A percentile compares a stretch with the other conserved stretches of the same genome.
phyloP scores from a whole-genome alignment of 1,284 basidiomycete species.

The Phellinidium pouzarii region DNA sequence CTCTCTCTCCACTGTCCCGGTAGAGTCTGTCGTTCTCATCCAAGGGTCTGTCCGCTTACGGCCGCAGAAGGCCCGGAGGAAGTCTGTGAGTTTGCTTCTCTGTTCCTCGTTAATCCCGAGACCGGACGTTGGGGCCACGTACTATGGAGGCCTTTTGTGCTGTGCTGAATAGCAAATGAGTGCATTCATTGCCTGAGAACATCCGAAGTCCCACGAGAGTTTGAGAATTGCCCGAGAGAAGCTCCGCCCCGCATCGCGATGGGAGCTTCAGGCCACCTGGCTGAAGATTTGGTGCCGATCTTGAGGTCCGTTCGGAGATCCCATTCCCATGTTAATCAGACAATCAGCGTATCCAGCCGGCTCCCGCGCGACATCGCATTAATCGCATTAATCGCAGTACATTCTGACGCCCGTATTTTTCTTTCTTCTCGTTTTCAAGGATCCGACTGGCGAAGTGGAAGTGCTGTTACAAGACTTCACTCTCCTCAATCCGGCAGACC shows the following conservation, averaged over 20 bases:
- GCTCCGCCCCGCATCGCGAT: background rate
- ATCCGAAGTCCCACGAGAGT: conserved; percentile 1
- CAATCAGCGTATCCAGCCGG: conserved; percentile 1
- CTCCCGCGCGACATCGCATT: background rate
- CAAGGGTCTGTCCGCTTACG: conserved; percentile 63
- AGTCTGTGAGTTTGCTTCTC: conserved; percentile 28
- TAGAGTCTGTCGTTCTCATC: conserved; percentile 73
- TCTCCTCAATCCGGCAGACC: conserved; percentile 73
- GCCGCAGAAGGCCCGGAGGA: conserved; percentile 50
- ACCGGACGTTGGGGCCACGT: conserved; percentile 5
- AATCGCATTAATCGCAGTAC: background rate
- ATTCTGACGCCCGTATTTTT: background rate
- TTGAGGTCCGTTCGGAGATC: conserved; percentile 8
- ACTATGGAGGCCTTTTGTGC: background rate
- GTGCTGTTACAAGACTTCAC: conserved; percentile 65
- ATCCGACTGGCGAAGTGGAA: conserved; percentile 70
- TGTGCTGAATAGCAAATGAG: background rate
- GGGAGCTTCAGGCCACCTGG: conserved; percentile 3
- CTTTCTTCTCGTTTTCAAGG: conserved; percentile 37
- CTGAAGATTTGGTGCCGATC: conserved; percentile 13
- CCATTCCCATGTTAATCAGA: conserved; percentile 10
- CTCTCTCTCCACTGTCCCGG: conserved; percentile 53
- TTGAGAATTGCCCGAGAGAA: conserved; percentile 16
- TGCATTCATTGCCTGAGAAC: background rate
- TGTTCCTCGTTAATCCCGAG: conserved; percentile 8